Evolutionary conservation across 768 basidiomycete genomes (phyloP).

Genomic region (Lentinula lateritia): DNA sequence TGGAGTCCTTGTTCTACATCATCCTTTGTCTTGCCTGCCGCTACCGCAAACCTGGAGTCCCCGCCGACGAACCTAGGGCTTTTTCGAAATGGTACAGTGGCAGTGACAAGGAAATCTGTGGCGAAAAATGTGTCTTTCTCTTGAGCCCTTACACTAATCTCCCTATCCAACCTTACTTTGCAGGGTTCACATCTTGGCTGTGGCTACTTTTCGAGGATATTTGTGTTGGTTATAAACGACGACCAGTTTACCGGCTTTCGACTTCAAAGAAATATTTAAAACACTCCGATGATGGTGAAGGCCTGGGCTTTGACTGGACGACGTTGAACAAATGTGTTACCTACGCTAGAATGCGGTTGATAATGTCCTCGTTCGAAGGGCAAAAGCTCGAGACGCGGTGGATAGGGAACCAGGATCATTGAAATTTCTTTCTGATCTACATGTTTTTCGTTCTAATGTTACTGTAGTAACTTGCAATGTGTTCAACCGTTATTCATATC

Average conservation of each 20-base stretch:
- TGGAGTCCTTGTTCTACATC: constrained; percentile 9
- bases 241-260: too few relatives aligned
- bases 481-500: too few relatives aligned
- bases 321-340: background rate
- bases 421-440: background rate
- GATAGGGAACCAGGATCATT: background rate
- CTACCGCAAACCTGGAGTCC: background rate
- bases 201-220: background rate
- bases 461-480: too few relatives aligned
- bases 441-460: too few relatives aligned
- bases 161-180: background rate
- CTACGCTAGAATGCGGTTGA: background rate
- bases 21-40: constrained; percentile 1
- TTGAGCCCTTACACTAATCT: background rate
- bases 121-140: background rate
- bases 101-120: background rate
- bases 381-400: background rate
- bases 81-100: background rate
- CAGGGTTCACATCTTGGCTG: background rate
- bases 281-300: too few relatives aligned
- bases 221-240: background rate
- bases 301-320: background rate
- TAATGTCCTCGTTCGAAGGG: background rate
- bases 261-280: background rate
- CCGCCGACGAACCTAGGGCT: background rate